These are phyloP conservation scores for Mycena rebaudengoi DNA, from an alignment of 768 basidiomycete species.

Conservation along the genomic window DNA sequence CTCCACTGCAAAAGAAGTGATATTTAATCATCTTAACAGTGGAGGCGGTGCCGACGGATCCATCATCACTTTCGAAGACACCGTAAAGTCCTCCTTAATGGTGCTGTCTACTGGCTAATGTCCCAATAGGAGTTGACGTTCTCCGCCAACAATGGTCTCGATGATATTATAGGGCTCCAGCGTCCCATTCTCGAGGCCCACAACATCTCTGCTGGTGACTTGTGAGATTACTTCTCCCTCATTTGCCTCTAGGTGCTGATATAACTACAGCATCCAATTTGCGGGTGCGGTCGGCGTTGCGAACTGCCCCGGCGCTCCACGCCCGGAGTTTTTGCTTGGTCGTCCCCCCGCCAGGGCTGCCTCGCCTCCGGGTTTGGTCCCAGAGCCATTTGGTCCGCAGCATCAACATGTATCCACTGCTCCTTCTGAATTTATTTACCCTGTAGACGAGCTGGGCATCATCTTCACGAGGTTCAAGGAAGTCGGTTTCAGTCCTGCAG, in stretches of 20 bases:
- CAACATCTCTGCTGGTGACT: conserved; percentile 36
- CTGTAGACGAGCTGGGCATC: neutral
- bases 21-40: too few relatives aligned
- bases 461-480: conserved; percentile 7
- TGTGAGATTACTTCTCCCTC: conserved; percentile 28
- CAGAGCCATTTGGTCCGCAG: conserved; percentile 32
- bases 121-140: conserved; percentile 33
- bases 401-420: neutral
- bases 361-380: conserved; percentile 30
- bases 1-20: too few relatives aligned
- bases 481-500: conserved; percentile 8
- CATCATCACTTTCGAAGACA: conserved; percentile 39
- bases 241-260: neutral
- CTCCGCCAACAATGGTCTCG: conserved; percentile 38
- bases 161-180: conserved; percentile 35
- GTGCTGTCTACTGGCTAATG: neutral
- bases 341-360: conserved; percentile 29
- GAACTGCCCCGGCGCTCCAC: conserved; percentile 46
- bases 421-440: neutral
- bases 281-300: conserved; percentile 38
- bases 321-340: conserved; percentile 39
- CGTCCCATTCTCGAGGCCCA: conserved; percentile 30
- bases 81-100: neutral
- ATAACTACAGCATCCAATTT: conserved; percentile 37
- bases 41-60: conserved; percentile 39